Evolutionary conservation across 2,329 filamentous ascomycete genomes (phyloP), one percentile per base, ranked within the genome.

Genomic region (Pestalotiopsis fici): DNA sequence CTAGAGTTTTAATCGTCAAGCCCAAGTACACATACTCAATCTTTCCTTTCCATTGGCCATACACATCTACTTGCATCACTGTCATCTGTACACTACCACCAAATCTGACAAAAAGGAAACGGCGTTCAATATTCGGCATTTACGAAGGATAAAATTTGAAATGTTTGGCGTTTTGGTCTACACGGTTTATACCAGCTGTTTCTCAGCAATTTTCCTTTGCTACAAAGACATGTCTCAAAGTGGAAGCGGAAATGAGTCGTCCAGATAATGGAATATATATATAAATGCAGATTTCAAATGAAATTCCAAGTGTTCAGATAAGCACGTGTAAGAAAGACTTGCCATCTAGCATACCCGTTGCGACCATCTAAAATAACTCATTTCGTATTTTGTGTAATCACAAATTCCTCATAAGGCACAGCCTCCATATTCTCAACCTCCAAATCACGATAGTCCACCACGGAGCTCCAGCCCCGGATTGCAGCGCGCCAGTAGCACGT

Each of bases 401-500:
- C 75, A 54, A 83, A 83, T 70, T 79, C 76, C 74, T 84, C 82
- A 73, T 80, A 84, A 2, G 78, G 70, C 39, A 80, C 71, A 2
- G 75, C 79, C 9, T 79, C 74, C 13, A 74, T 68, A 3, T 75
- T 75, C 15, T 76, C 75, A 74, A 79, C 80, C 9, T 74, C 78
- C 50, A 74, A 74, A 35, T 76, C 79, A 18, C 80, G 77, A 0
- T 75, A 71, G 54, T 74, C 73, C 35, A 76, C 84, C 12, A 85
- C 80, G 47, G 75, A 69, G 65, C 76, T 79, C 85, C 85, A 87
- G 0, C 83, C 83, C 66, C 79, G 78, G 25, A 87, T 73, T 68
- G 85, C 65, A 0, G 79, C 82, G 54, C 85, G 78, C 85, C 85
- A 87, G 76, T 87, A 87, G 70, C 85, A 87, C 67, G 73, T 76